A percentile compares a stretch with the other conserved stretches of the same genome.
phyloP scores from a whole-genome alignment of 2,329 filamentous ascomycete genomes.

The Ascochyta fabae region DNA sequence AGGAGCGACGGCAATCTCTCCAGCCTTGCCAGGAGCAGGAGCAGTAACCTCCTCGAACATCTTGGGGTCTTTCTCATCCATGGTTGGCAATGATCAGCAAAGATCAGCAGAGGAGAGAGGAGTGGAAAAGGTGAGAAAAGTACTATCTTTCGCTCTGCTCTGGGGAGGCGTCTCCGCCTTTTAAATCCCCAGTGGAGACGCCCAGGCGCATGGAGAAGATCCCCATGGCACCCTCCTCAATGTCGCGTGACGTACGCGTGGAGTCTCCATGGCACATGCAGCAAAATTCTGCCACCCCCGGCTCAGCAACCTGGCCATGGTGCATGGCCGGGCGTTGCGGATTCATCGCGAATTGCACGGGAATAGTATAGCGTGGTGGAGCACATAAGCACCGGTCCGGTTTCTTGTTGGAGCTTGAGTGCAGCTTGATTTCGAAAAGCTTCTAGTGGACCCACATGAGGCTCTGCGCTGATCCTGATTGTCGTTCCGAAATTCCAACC shows the following conservation, averaged over 20 bases:
- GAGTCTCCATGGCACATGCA: constrained; percentile 19
- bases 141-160: constrained; percentile 13
- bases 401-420: constrained; percentile 37
- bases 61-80: constrained; percentile 38
- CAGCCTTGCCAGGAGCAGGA: constrained; percentile 14
- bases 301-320: constrained; percentile 21
- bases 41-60: constrained; percentile 20
- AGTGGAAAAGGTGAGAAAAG: constrained; percentile 16
- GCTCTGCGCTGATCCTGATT: constrained; percentile 30
- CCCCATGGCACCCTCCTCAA: constrained; percentile 30
- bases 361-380: constrained; percentile 27
- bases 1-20: constrained; percentile 34
- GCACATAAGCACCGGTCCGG: constrained; percentile 30
- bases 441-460: constrained; percentile 41
- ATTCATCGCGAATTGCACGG: constrained; percentile 17
- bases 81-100: constrained; percentile 26
- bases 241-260: constrained; percentile 15
- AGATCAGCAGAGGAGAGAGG: constrained; percentile 11
- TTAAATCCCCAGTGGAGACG: constrained; percentile 35
- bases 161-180: constrained; percentile 24
- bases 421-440: constrained; percentile 34
- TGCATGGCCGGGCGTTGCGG: constrained; percentile 26
- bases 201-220: constrained; percentile 32
- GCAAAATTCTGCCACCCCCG: constrained; percentile 27
- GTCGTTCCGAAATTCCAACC: constrained; percentile 26